Evolutionary conservation across 768 basidiomycete genomes (phyloP).

Genomic region (Lactarius vividus): DNA sequence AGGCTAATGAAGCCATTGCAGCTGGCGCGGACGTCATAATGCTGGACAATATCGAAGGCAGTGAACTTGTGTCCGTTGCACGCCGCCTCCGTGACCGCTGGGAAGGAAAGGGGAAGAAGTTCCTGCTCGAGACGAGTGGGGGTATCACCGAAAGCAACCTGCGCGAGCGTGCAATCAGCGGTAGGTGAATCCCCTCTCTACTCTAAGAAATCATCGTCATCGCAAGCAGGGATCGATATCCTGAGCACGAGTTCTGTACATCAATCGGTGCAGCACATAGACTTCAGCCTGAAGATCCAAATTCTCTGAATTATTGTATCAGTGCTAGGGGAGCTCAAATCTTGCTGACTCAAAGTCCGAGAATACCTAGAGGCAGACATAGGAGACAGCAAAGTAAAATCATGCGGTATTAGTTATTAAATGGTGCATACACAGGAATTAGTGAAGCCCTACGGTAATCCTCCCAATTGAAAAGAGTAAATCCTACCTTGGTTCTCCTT

Average conservation of each 20-base stretch:
- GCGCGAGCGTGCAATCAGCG: conserved; percentile 74
- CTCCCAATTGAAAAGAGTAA: too few species aligned
- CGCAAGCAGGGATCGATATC: conserved; percentile 81
- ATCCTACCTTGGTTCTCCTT: too few species aligned
- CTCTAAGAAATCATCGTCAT: not conserved
- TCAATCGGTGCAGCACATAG: conserved; percentile 90
- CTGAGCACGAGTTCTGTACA: conserved; percentile 88
- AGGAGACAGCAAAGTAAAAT: too few species aligned
- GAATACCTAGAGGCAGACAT: not conserved
- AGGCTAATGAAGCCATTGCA: conserved; percentile 93
- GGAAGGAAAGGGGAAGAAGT: conserved; percentile 69
- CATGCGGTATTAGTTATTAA: too few species aligned
- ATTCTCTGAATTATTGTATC: conserved; percentile 33
- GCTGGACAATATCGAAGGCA: conserved; percentile 91
- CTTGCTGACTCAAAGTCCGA: not conserved
- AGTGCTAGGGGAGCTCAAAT: not conserved
- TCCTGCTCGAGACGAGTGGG: conserved; percentile 91
- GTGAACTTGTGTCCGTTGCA: conserved; percentile 65
- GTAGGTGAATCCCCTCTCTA: conserved; percentile 43
- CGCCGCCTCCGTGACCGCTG: conserved; percentile 73
- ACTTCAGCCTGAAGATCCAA: conserved; percentile 97
- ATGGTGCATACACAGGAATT: too few species aligned
- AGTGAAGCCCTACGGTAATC: too few species aligned
- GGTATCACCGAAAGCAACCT: conserved; percentile 93
- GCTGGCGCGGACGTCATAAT: conserved; percentile 95